A percentile compares a stretch with the other conserved stretches of the same genome.
phyloP scores from a whole-genome alignment of 176 grass and related monocot genomes.

The Rhipidocladum racemiflorum region DNA sequence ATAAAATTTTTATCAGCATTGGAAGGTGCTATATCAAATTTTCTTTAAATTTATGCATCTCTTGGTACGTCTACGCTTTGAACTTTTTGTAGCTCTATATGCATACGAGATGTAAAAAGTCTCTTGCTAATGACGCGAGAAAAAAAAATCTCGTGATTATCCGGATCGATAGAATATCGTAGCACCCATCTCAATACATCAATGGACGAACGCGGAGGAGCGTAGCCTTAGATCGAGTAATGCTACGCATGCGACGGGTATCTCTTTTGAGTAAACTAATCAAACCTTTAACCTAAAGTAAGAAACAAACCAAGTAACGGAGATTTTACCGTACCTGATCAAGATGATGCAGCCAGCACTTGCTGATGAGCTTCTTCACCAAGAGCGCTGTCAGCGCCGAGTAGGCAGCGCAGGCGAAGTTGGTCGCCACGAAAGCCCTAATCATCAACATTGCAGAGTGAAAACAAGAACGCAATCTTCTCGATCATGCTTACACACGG shows the following conservation, averaged over 20 bases:
- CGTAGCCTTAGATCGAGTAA: no score
- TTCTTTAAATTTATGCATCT: no score
- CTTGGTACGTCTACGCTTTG: no score
- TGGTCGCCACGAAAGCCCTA: conserved; percentile 45
- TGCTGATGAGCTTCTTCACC: not conserved
- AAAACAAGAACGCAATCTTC: not conserved
- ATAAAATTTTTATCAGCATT: no score
- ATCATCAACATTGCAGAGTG: not conserved
- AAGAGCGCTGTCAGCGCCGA: conserved; percentile 23
- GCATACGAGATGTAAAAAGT: no score
- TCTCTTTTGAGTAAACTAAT: no score
- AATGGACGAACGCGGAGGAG: not conserved
- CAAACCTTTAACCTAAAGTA: not conserved
- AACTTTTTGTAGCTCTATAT: no score
- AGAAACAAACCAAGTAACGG: not conserved
- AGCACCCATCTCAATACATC: not conserved
- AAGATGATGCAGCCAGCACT: conserved; percentile 28
- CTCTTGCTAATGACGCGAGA: not conserved
- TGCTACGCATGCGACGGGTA: no score
- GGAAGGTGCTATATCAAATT: no score
- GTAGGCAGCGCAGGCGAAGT: conserved; percentile 27
- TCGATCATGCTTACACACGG: not conserved
- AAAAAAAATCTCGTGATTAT: not conserved
- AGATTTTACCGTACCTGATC: conserved; percentile 30
- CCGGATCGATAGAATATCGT: not conserved